Evolutionary conservation across 768 basidiomycete genomes (phyloP), one percentile per base, ranked within the genome.

Genomic region (Austroboletus festivus): DNA sequence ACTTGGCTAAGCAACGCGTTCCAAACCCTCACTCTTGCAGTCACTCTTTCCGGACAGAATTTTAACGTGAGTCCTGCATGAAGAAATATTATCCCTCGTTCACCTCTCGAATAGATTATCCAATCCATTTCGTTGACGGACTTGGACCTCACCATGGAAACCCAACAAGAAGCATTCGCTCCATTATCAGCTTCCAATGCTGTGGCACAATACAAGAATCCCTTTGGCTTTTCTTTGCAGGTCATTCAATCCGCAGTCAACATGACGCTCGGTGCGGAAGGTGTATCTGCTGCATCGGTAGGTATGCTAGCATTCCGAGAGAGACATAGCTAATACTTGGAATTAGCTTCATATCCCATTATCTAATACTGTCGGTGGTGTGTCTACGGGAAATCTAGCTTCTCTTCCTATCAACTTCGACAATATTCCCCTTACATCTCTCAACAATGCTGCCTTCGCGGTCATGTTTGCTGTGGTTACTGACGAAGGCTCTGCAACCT

Each of bases 201-300:
- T 0, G 46, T 81, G 3, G 82, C 80, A 15, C 67, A 73, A 53
- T 85, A 84, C 63, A 79, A 77, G 64, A 89, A 87, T 64, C 86
- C 86, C 1, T 88, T 88, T 60, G 86, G 86, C 4, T 89, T 89
- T 67, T 78, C 81, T 11, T 61, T 88, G 45, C 83, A 86, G 57
- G 82, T 85, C 20, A 62, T 81, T 11, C 71, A 77, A 53, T 69
- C 80, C 2, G 73, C 74, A 1, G 73, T 86, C 57, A 73, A 75
- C 20, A 77, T 88, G 53, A 71, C 71, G 40, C 64, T 89, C 39
- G 70, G 67, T 16, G 66, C 67, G 5, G 69, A 70, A 19, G 81
- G 82, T 5, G 60, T 69, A 22, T 67, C 80, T 48, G 72, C 79
- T 31, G 83, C 83, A 23, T 64, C 74, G 63, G 82, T 85, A 60